Conservation (phyloP, 177 flowering plant species). For the Telopea speciosissima region DNA sequence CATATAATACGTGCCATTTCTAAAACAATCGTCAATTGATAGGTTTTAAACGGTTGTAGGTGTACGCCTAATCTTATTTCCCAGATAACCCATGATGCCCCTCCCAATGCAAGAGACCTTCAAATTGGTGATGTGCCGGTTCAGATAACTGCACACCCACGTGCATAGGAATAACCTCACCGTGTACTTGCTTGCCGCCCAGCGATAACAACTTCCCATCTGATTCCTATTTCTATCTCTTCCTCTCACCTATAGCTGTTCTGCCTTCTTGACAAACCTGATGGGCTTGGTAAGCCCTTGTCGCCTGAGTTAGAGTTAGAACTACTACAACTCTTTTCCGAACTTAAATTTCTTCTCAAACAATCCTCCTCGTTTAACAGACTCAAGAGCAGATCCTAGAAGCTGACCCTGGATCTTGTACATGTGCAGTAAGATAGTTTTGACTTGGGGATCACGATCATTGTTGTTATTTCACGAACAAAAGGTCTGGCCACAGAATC, state of each 20-base stretch:
- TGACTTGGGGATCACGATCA: too few relatives aligned
- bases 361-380: conserved; percentile 26
- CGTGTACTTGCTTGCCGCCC: conserved; percentile 91
- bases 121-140: conserved; percentile 41
- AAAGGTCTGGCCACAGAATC: too few relatives aligned
- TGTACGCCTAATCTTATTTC: conserved; percentile 59
- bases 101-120: conserved; percentile 83
- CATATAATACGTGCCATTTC: too few relatives aligned
- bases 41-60: background rate
- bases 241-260: too few relatives aligned
- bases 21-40: too few relatives aligned
- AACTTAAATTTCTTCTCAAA: conserved; percentile 11
- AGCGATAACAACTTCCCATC: background rate
- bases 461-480: too few relatives aligned
- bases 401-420: conserved; percentile 33
- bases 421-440: too few relatives aligned
- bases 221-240: background rate
- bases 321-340: background rate
- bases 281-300: conserved; percentile 11
- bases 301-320: conserved; percentile 10
- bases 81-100: conserved; percentile 90
- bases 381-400: conserved; percentile 45
- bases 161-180: conserved; percentile 81
- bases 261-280: conserved; percentile 1
- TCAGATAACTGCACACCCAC: conserved; percentile 66